These are phyloP conservation scores for Fonsecaea multimorphosa DNA, from an alignment of 2,329 filamentous ascomycete species.

Conservation along the genomic window DNA sequence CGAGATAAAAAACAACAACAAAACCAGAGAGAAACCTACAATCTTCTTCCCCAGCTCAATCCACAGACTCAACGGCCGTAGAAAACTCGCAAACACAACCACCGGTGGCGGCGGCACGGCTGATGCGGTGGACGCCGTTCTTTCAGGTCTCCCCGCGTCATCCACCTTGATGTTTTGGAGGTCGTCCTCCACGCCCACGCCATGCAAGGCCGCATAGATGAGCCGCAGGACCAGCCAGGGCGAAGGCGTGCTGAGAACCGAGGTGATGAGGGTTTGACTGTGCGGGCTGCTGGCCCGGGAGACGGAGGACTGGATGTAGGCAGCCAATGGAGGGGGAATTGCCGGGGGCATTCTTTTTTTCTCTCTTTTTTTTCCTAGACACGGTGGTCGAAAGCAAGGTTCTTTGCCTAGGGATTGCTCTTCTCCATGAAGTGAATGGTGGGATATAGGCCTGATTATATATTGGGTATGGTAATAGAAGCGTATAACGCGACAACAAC, in stretches of 20 bases:
- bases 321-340: slow-evolving; percentile 49
- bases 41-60: slow-evolving; percentile 68
- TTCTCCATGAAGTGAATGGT: background rate
- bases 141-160: background rate
- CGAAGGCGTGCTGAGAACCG: slow-evolving; percentile 55
- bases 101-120: slow-evolving; percentile 41
- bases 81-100: slow-evolving; percentile 81
- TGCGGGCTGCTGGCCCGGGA: slow-evolving; percentile 36
- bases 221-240: slow-evolving; percentile 64
- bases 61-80: slow-evolving; percentile 82
- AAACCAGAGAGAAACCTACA: slow-evolving; percentile 56
- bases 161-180: background rate
- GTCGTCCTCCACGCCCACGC: slow-evolving; percentile 30
- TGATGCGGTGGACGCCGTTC: background rate
- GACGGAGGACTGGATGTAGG: slow-evolving; percentile 46
- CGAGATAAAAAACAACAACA: too few relatives aligned
- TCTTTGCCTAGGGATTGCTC: too few relatives aligned
- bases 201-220: slow-evolving; percentile 52
- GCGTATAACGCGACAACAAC: background rate
- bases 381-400: too few relatives aligned
- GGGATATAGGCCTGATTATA: too few relatives aligned
- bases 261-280: slow-evolving; percentile 52
- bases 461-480: too few relatives aligned
- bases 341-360: slow-evolving; percentile 47
- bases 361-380: too few relatives aligned